These are phyloP conservation scores for Botrytis fabae DNA, from an alignment of 2,329 filamentous ascomycete species.

Conservation along the genomic window DNA sequence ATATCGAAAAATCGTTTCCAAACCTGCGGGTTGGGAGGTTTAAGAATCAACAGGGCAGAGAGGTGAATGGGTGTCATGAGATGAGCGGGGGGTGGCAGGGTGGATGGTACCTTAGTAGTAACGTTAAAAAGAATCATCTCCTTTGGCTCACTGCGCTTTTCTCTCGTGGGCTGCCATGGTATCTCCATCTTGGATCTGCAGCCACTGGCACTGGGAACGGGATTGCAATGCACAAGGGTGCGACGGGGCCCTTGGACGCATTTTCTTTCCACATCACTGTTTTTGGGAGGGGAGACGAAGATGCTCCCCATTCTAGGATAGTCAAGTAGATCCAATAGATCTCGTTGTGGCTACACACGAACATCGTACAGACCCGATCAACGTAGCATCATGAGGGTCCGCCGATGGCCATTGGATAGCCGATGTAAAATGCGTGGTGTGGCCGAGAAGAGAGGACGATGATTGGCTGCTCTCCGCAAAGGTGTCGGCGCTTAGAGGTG, in stretches of 20 bases:
- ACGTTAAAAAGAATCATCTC: not conserved
- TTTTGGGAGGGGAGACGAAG: not conserved
- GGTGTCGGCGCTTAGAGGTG: constrained; percentile 22
- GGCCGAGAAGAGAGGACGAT: not conserved
- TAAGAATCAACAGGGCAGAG: constrained; percentile 23
- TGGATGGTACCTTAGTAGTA: not conserved
- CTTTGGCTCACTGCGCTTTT: not conserved
- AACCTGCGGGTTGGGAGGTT: constrained; percentile 21
- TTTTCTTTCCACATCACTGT: not conserved
- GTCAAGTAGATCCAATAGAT: constrained; percentile 12
- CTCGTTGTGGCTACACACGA: not conserved
- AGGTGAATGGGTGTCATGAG: constrained; percentile 15
- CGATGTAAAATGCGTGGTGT: not conserved
- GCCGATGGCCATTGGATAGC: not conserved
- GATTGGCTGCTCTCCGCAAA: not conserved
- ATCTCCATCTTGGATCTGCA: constrained; percentile 9
- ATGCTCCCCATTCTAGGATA: not conserved
- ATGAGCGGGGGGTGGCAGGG: not conserved
- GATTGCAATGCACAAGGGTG: constrained; percentile 9
- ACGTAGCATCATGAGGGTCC: not conserved
- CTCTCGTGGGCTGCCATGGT: constrained; percentile 8
- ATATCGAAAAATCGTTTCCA: not conserved
- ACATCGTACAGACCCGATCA: not conserved
- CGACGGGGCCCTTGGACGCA: not conserved
- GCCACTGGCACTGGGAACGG: not conserved